These are phyloP conservation scores for Mollisia scopiformis DNA, from an alignment of 2,329 filamentous ascomycete species.

Conservation along the genomic window DNA sequence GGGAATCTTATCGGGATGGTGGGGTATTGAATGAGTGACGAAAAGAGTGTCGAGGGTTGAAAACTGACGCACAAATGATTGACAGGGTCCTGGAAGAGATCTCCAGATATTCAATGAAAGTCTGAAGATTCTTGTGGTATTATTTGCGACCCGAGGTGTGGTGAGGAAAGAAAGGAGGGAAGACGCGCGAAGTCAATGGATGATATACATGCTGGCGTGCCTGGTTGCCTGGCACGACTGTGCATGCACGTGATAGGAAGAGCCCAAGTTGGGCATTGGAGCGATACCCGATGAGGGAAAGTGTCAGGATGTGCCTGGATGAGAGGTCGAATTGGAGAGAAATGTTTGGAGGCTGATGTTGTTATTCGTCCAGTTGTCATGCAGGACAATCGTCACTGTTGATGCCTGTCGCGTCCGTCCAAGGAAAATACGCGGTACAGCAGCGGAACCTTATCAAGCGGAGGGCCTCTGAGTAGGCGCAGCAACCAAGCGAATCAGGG, in stretches of 20 bases:
- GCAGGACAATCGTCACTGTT: conserved; percentile 14
- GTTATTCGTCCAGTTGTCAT: conserved; percentile 9
- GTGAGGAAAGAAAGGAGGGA: conserved; percentile 32
- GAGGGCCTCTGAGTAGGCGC: neutral
- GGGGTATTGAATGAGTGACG: conserved; percentile 37
- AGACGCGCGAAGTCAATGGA: conserved; percentile 11
- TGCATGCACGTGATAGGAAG: conserved; percentile 19
- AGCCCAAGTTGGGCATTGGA: conserved; percentile 1
- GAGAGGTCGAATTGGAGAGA: no score
- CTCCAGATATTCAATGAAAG: conserved; percentile 40
- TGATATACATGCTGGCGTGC: conserved; percentile 13
- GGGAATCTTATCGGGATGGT: conserved; percentile 25
- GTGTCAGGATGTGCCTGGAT: neutral
- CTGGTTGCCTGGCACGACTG: conserved; percentile 14
- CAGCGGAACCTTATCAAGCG: neutral
- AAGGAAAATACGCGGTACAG: neutral
- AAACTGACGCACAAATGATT: conserved; percentile 41
- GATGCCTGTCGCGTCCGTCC: conserved; percentile 19
- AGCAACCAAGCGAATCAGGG: conserved; percentile 18
- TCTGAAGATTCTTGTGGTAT: conserved; percentile 38
- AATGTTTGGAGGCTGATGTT: neutral
- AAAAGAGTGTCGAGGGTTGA: conserved; percentile 35
- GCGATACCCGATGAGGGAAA: neutral
- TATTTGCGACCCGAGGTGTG: conserved; percentile 41
- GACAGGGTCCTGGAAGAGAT: conserved; percentile 41